Evolutionary conservation across 139 green algal genomes (phyloP), one percentile per base, ranked within the genome.

Genomic region (Chlamydomonas sp.): DNA sequence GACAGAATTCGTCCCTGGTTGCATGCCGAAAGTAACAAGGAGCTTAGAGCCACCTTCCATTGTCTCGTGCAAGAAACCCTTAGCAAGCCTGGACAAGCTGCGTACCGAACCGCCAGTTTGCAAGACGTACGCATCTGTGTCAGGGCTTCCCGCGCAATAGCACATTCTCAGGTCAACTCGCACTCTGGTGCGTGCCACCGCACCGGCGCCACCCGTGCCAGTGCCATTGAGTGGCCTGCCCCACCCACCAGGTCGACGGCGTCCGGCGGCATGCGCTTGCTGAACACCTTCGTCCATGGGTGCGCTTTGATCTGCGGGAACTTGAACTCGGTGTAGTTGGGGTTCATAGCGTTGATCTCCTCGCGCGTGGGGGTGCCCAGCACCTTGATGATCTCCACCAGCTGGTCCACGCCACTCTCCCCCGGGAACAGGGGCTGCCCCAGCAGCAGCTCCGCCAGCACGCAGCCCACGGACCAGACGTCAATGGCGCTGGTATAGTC

Each of bases 361-460:
- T 99, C 97, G 4, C 95, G 90, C 2, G 93, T 97, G 31, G 97
- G 97, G 49, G 97, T 99, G 80, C 97, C 97, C 89, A 99, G 94
- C 83, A 98, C 97, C 95, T 99, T 99, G 91, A 99, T 99, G 94
- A 99, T 99, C 93, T 99, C 97, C 87, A 99, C 98, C 80, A 99
- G 94, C 95, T 99, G 98, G 92, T 99, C 98, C 83, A 99, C 97
- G 4, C 98, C 97, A 78, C 89, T 97, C 93, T 99, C 98, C 8
- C 97, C 97, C 18, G 96, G 96, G 83, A 99, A 98, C 82, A 99
- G 91, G 3, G 97, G 97, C 77, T 94, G 90, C 15, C 98, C 98
- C 49, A 99, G 95, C 78, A 99, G 91, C 73, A 99, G 96, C 96
- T 99, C 98, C 16, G 98, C 98, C 92, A 99, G 95, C 72, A 99